Evolutionary conservation across 2,329 filamentous ascomycete species (phyloP), one percentile per base, ranked within the genome.

Genomic region (Hypoxylon sp.): DNA sequence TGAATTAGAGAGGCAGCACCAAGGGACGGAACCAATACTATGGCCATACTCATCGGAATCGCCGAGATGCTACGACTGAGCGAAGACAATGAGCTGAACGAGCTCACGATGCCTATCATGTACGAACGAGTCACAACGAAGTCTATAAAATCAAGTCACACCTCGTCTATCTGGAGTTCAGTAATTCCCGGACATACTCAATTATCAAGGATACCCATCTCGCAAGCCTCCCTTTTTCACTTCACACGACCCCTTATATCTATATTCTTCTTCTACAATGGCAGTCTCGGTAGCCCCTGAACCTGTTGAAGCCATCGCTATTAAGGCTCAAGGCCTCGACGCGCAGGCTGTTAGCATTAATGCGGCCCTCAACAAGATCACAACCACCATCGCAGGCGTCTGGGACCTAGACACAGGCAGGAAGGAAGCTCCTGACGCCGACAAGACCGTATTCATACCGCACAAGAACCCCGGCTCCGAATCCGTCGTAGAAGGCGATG

Each of bases 281-380:
- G 21, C 57, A 9, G 57, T 52, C 13, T 5, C 52, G 13, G 19
- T 25, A 7, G 36, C 38, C 25, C 23, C 57, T 23, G 36, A 60
- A 21, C 36, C 57, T 25, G 25, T 60, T 14, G 57, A 60, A 11
- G 57, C 57, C 48, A 38, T 53, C 17, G 57, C 57, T 38, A 60
- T 60, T 38, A 46, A 60, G 46, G 36, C 25, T 25, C 57, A 60
- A 11, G 25, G 45, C 36, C 34, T 60, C 17, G 57, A 60, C 28
- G 17, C 57, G 5, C 32, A 51, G n/a, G 57, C 57, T 25, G 25
- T 60, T 5, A 46, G 36, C 36, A 60, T 60, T 28, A 60, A 60
- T 13, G 57, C 57, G 5, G 57, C 48, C 17, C 57, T 60, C 57
- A 60, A 60, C 38, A 60, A 60, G 25, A 60, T 60, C 38, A 60